Evolutionary conservation across 345 rosid species (phyloP).

Genomic region (Lumnitzera racemosa): DNA sequence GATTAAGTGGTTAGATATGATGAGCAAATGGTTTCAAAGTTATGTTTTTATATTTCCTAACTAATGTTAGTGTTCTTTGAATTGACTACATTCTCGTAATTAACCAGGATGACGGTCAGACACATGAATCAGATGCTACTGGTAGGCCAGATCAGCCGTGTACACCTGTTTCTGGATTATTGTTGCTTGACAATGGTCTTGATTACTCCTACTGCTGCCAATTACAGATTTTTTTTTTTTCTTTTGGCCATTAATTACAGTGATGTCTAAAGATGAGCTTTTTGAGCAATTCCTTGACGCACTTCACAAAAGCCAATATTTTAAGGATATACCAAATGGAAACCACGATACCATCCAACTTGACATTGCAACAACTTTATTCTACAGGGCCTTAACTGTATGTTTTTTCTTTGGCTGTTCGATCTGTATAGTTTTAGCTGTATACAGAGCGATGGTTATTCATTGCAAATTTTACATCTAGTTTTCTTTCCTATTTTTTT

Average conservation of each 20-base stretch:
- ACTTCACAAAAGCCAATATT: slow-evolving; percentile 61
- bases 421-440: neutral
- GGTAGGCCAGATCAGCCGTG: slow-evolving; percentile 15
- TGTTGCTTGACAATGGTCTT: neutral
- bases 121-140: slow-evolving; percentile 12
- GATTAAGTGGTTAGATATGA: neutral
- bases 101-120: slow-evolving; percentile 30
- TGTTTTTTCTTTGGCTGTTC: slow-evolving; percentile 10
- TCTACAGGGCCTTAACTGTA: slow-evolving; percentile 71
- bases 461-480: too few relatives aligned
- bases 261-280: slow-evolving; percentile 63
- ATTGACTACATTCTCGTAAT: slow-evolving; percentile 3
- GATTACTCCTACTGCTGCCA: neutral
- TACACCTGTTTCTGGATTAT: neutral
- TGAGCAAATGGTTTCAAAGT: neutral
- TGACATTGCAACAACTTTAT: slow-evolving; percentile 61
- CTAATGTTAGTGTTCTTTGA: too few relatives aligned
- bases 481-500: too few relatives aligned
- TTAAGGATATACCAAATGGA: slow-evolving; percentile 45
- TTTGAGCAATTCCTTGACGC: slow-evolving; percentile 75
- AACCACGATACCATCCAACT: slow-evolving; percentile 58
- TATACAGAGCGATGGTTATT: too few relatives aligned
- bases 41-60: neutral
- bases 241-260: slow-evolving; percentile 28
- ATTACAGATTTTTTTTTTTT: slow-evolving; percentile 3